Evolutionary conservation across 768 basidiomycete genomes (phyloP).

Genomic region (Boletales sp.): DNA sequence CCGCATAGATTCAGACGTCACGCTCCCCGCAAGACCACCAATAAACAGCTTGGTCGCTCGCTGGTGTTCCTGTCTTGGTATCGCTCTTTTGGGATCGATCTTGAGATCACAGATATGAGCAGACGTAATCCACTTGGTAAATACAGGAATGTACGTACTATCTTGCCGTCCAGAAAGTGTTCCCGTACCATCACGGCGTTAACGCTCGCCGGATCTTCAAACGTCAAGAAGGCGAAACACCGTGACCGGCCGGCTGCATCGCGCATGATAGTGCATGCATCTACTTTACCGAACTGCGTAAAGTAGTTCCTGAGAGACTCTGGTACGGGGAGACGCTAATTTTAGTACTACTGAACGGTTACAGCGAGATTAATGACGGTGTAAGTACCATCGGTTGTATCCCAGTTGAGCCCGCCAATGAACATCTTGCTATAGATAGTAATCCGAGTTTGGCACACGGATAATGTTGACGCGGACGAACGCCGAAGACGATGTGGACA

Average conservation of each 20-base stretch:
- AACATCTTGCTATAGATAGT: conserved; percentile 92
- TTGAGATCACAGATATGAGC: conserved; percentile 35
- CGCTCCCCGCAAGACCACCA: conserved; percentile 86
- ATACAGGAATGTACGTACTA: conserved; percentile 56
- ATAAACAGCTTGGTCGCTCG: conserved; percentile 94
- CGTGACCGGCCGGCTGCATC: conserved; percentile 91
- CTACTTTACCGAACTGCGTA: conserved; percentile 93
- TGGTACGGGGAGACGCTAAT: conserved; percentile 35
- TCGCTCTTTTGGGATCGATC: conserved; percentile 99
- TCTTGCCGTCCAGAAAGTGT: conserved; percentile 95
- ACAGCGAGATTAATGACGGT: conserved; percentile 36
- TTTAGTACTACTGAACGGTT: conserved; percentile 43
- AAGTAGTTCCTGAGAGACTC: conserved; percentile 85
- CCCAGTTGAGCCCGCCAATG: conserved; percentile 99
- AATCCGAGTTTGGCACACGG: conserved; percentile 22
- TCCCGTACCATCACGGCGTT: conserved; percentile 95
- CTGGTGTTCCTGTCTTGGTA: conserved; percentile 93
- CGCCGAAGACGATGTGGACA: conserved; percentile 25
- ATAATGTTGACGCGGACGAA: conserved; percentile 25
- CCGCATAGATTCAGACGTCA: conserved; percentile 92
- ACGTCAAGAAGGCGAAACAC: conserved; percentile 97
- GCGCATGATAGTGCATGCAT: conserved; percentile 98
- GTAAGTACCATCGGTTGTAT: conserved; percentile 93
- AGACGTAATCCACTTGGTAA: conserved; percentile 4
- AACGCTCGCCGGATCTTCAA: conserved; percentile 88